Base-by-base conservation (phyloP, 1,284 basidiomycete species). In the Ceratobasidium sp. region DNA sequence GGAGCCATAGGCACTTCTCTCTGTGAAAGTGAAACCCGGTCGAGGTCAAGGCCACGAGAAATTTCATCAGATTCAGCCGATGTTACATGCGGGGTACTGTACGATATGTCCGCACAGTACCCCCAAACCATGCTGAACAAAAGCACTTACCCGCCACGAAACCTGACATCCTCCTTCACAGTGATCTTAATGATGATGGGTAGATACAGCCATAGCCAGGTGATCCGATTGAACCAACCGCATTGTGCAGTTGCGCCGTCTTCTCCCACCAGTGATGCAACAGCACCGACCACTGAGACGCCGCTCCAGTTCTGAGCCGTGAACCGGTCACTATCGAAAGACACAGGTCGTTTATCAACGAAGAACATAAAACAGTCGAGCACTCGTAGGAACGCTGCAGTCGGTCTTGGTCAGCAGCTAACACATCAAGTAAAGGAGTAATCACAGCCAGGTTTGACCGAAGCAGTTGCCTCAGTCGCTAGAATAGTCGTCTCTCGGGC, bases 61-160 rank as follows among this genome's bases (percentile, higher is more conserved):
- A 25, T 3, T 1, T 21, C 16, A 59, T 30, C 9, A 30, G 30
- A 33, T 33, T 33, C 33, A 33, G 33, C 33, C 33, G 33, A 33
- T 8, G 4, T 33, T 8, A 33, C 3, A 33, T 8, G 8, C 9
- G n/a, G 9, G 23, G 11, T 36, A 30, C n/a, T 9, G 23, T 21
- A 44, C 33, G 21, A 5, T 18, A 36, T 6, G 2, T 21, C 18
- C 38, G 59, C 8, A 36, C 12, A 12, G 5, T 5, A 14, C n/a
- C 21, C 18, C 12, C 46, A 48, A 16, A 11, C 21, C 12, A 48
- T 14, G 16, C 21, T 14, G 21, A 48, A 48, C 12, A 14, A 16
- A 48, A 61, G 21, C 36, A 61, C 59, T 61, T n/a, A 61, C 59
- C 59, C 59, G 5, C 59, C 36, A 40, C 59, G 59, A 44, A 61